Evolutionary conservation across 2,329 filamentous ascomycete species (phyloP), one percentile per base, ranked within the genome.

Genomic region (Tolypocladium capitatum): DNA sequence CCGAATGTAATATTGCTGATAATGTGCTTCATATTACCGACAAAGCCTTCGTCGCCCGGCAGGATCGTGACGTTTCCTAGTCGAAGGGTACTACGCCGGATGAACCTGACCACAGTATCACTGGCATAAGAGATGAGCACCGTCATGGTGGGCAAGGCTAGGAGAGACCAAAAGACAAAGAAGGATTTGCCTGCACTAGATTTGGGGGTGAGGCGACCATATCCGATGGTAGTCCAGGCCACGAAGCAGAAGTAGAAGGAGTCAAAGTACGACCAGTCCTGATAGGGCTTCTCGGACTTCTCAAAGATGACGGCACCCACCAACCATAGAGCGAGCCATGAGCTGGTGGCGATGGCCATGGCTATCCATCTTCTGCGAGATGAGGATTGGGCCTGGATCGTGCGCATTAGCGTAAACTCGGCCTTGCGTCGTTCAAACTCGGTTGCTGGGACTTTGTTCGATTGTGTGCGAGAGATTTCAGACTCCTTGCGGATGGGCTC

Each of bases 151-250:
- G 90, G 90, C 3, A 95, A 73, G 0, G 89, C 88, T 27, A 95
- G 74, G 1, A 96, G 64, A 14, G 83, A 86, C 90, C 90, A 96
- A 48, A 95, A 82, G n/a, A 96, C 86, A 57, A 94, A 96, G 62
- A 95, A 94, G 0, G 86, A 80, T 47, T 86, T 82, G 1, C 86
- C 87, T 0, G 81, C 75, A 53, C 89, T 90, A 2, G 83, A 86
- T n/a, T 80, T 70, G 0, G 88, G 88, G 1, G 81, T 80, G 5
- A 83, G 64, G 54, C 94, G 88, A 4, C 90, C 90, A 56, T 94
- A 95, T 1, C 90, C 90, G 34, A 95, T 86, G 0, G 90, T 95
- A 2, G 89, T 72, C 24, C 95, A 75, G 3, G 82, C 83, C 32
- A 88, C 80, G 62, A 92, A 96, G 55, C 82, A 81, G 60, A 95